Base-by-base conservation (phyloP, 1,284 basidiomycete species). In the Erythrobasidium hasegawianum region DNA sequence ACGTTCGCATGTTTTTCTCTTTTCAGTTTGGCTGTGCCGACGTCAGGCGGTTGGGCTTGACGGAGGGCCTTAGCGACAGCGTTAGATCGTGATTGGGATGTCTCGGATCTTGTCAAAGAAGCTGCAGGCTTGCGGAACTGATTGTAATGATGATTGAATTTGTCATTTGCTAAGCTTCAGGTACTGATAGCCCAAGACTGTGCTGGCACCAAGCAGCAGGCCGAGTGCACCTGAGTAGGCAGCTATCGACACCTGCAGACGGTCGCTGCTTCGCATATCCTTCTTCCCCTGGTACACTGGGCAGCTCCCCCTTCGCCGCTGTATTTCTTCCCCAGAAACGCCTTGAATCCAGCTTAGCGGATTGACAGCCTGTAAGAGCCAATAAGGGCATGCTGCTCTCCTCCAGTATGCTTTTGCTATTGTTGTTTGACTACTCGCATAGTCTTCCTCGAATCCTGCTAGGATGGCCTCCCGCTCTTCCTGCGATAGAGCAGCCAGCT, bases 401-500 rank as follows among this genome's bases (percentile, higher is more conserved):
- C 43, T 33, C 11, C 18, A 49, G 50, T 26, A 53, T 47, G 38
- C 39, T 11, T 39, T 33, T 49, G 61, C 59, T 27, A 69, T 62
- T 45, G 68, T 70, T 56, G 66, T 70, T 43, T 74, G 76, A 20
- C 71, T 71, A 9, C 71, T 72, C 3, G 77, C 75, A 40, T 69
- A 65, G 0, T 74, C 76, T 2, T 69, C 58, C 56, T 78, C 73
- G 77, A 77, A 79, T 1, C 77, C 77, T 1, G 72, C 72, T 27
- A 77, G 70, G 38, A 79, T 72, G 24, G 68, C 67, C 0, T 72
- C 62, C 70, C 75, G 73, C 14, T 47, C 43, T 47, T 47, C 43
- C 33, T 87, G 84, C 74, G 88, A 84, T 73, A 92, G 79, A 61
- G 77, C 72, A 10, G 84, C 84, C 53, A 92, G 82, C 67, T 92